Conservation (phyloP, 345 rosid genomes). For the Brassica cretica region DNA sequence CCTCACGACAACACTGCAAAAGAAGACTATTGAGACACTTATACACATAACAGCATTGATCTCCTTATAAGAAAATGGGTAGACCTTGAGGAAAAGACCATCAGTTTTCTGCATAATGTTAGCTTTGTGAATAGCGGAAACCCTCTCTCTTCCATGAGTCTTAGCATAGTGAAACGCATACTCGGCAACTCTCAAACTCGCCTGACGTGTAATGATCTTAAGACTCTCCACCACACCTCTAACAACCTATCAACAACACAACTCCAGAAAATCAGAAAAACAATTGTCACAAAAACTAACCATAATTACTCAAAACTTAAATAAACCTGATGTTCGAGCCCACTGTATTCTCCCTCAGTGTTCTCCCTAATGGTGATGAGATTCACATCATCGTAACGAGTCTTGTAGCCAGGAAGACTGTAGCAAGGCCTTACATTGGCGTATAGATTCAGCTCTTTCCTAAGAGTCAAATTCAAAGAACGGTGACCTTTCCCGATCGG, state of each 20-base stretch:
- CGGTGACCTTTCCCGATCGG: conserved; percentile 99
- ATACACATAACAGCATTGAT: not conserved
- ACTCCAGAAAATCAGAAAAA: conserved; percentile 9
- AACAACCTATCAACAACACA: conserved; percentile 61
- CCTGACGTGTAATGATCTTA: conserved; percentile 93
- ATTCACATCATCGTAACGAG: conserved; percentile 87
- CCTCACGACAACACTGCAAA: conserved; percentile 98
- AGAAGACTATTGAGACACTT: not conserved
- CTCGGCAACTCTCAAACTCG: conserved; percentile 98
- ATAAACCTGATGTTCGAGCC: conserved; percentile 93
- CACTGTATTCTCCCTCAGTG: conserved; percentile 99
- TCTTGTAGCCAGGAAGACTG: conserved; percentile 95
- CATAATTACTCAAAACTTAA: not conserved
- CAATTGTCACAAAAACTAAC: not conserved
- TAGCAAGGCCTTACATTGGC: conserved; percentile 99
- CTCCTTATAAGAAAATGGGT: not conserved
- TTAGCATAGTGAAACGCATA: conserved; percentile 98
- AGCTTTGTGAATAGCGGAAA: conserved; percentile 96
- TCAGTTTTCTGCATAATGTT: conserved; percentile 99
- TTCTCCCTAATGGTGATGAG: conserved; percentile 96
- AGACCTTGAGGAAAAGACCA: conserved; percentile 94
- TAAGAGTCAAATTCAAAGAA: conserved; percentile 83
- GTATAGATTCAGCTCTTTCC: conserved; percentile 94
- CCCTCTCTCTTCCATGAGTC: conserved; percentile 92
- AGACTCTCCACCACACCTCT: conserved; percentile 99